Base-by-base conservation (phyloP, 1,284 basidiomycete species). In the Malassezia nana region DNA sequence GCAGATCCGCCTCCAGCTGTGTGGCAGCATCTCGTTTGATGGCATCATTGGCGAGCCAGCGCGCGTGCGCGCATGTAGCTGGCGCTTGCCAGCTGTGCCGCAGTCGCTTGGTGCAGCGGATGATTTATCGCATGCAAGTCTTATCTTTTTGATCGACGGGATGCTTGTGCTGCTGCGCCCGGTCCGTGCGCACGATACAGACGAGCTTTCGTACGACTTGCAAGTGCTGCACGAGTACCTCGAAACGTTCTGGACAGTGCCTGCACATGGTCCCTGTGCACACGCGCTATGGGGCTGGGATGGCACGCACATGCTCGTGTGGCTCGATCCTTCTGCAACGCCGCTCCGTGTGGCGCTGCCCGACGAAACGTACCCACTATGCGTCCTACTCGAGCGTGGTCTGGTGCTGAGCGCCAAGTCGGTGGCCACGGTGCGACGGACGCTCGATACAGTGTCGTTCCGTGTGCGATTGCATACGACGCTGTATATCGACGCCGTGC, bases 81-180 rank as follows among this genome's bases (percentile, higher is more conserved):
- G 94, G 94, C 85, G 98, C 81, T 86, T 98, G 44, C 92, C 94
- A n/a, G n/a, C n/a, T n/a, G n/a, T n/a, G n/a, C n/a, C n/a, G n/a
- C n/a, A n/a, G n/a, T n/a, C n/a, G n/a, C n/a, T n/a, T n/a, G n/a
- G n/a, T n/a, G n/a, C n/a, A n/a, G n/a, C n/a, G n/a, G 87, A 92
- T 60, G 94, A 98, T 69, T 80, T 98, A 12, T 81, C 89, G 13
- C 85, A 91, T 12, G 94, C 94, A 0, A 96, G 89, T 3, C 88
- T 98, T 45, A 80, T 98, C 51, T 92, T 98, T 81, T 84, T 99
- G 54, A 87, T 96, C 31, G 90, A 92, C 31, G 90, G 90, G 4
- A 87, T 90, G 61, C 78, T 98, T 26, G 84, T 95, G 12, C 78
- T 96, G 6, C 79, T 98, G 25, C 82, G 75, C 13, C 77, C 76